Evolutionary conservation across 345 rosid genomes (phyloP).

Genomic region (Populus tremula): DNA sequence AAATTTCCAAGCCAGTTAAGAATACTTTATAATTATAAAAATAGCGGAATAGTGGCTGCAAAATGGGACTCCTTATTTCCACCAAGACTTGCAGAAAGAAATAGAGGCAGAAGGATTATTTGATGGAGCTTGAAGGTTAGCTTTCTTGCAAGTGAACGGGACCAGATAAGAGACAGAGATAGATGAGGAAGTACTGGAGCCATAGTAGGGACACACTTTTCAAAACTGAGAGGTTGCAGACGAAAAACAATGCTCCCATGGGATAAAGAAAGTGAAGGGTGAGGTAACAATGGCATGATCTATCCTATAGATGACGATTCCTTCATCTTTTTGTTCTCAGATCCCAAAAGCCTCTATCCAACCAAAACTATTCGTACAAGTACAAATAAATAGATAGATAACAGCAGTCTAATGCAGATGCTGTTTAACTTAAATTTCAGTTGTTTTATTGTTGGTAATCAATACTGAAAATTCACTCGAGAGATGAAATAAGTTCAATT

Average conservation of each 20-base stretch:
- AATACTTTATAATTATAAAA: too few relatives aligned
- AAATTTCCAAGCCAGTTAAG: fast-evolving
- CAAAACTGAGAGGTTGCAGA: background rate
- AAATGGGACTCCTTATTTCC: background rate
- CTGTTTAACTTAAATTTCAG: background rate
- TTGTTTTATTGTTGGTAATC: background rate
- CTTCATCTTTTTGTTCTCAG: background rate
- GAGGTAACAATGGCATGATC: slow-evolving; percentile 16
- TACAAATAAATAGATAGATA: background rate
- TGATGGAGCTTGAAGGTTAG: background rate
- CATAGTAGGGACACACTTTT: background rate
- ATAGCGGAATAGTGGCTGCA: too few relatives aligned
- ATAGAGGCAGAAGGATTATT: background rate
- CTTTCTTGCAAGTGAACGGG: background rate
- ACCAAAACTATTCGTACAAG: background rate
- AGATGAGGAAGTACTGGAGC: background rate
- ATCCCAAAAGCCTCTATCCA: background rate
- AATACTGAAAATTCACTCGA: background rate
- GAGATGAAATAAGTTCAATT: background rate
- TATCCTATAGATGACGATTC: slow-evolving; percentile 3
- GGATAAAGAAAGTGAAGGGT: slow-evolving; percentile 39
- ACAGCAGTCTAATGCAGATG: background rate
- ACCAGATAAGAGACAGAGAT: background rate
- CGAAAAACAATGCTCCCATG: background rate
- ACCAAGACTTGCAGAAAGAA: background rate